Percentiles rank a stretch among this genome's conserved stretches.
Conservation (phyloP, 345 rosid species). For the Noccaea caerulescens region DNA sequence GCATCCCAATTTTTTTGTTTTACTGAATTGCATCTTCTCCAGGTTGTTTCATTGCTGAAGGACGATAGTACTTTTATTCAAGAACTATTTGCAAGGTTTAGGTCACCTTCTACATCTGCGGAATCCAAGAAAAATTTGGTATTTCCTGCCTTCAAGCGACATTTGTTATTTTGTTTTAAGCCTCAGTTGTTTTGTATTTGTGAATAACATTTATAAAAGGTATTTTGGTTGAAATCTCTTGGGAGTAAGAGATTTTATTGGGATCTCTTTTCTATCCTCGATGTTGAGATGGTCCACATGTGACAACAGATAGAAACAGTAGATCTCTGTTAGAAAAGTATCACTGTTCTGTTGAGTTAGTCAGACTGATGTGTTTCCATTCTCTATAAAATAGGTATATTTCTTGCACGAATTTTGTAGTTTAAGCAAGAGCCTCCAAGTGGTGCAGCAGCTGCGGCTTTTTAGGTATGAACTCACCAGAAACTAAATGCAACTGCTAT, state of each 20-base stretch:
- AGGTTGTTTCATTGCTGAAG: conserved; percentile 93
- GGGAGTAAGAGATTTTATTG: conserved; percentile 19
- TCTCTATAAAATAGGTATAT: conserved; percentile 61
- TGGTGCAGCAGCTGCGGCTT: conserved; percentile 94
- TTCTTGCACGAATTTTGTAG: conserved; percentile 97
- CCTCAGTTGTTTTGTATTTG: conserved; percentile 14
- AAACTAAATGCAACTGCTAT: conserved; percentile 22
- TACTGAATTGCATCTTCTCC: conserved; percentile 33
- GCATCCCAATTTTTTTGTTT: conserved; percentile 23
- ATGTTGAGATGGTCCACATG: conserved; percentile 23
- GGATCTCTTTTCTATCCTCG: conserved; percentile 4
- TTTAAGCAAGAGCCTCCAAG: conserved; percentile 92
- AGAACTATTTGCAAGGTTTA: conserved; percentile 88
- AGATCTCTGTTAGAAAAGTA: not conserved
- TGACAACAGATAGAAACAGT: conserved; percentile 23
- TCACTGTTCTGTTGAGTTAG: conserved; percentile 22
- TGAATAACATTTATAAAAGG: conserved; percentile 15
- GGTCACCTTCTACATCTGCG: conserved; percentile 64
- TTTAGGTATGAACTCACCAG: conserved; percentile 63
- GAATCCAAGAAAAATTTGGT: conserved; percentile 95
- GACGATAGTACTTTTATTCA: conserved; percentile 94
- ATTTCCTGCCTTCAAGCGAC: conserved; percentile 37
- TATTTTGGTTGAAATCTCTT: conserved; percentile 11
- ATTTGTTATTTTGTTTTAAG: conserved; percentile 31
- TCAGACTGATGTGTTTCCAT: conserved; percentile 33